Base-by-base conservation (phyloP, 495 filamentous ascomycete genomes). In the Aspergillus wentii region DNA sequence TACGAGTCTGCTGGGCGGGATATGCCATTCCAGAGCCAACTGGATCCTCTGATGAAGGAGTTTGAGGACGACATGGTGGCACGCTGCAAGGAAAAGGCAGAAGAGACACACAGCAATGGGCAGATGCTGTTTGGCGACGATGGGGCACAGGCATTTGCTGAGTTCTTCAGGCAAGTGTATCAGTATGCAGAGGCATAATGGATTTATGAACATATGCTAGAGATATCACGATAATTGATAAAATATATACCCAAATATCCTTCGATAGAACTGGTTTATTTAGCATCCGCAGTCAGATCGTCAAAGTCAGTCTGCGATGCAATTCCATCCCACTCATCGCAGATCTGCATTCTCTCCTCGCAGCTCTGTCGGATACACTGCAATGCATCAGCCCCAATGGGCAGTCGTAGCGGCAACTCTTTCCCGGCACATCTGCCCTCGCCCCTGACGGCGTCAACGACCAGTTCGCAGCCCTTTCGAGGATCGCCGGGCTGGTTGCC, bases 1-100 rank as follows among this genome's bases (percentile, higher is more conserved):
- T 5, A 42, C 14, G 30, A 41, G 15, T 15, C 16, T 13, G 16
- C 33, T 9, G 26, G 17, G 9, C 17, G 37, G 8, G 30, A 6
- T 5, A 42, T 30, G 7, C 46, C 44, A 7, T 57, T 57, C 11
- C 36, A 43, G 20, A 31, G 17, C 1, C 25, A 33, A 3, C 27
- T 72, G 8, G 53, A 42, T 8, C 44, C 45, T 14, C 34, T 52
- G 16, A 25, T 68, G 28, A 41, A 51, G 23, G 38, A 49, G 13
- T 68, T 67, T 40, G 68, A 74, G 44, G 37, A 17, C 16, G 40
- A 38, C 1, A 64, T 71, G 63, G 51, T 59, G 21, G 44, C 28
- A 23, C 45, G 57, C 5, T 49, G 51, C 0, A 51, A 53, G 30
- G 42, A 59, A 40, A 52, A 51, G 38, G 51, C 61, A 13, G 44